Percentiles rank a stretch among this genome's conserved stretches.
Evolutionary conservation across 1,139 yeast genomes (phyloP).

Genomic region (Suhomyces bolitotheri): DNA sequence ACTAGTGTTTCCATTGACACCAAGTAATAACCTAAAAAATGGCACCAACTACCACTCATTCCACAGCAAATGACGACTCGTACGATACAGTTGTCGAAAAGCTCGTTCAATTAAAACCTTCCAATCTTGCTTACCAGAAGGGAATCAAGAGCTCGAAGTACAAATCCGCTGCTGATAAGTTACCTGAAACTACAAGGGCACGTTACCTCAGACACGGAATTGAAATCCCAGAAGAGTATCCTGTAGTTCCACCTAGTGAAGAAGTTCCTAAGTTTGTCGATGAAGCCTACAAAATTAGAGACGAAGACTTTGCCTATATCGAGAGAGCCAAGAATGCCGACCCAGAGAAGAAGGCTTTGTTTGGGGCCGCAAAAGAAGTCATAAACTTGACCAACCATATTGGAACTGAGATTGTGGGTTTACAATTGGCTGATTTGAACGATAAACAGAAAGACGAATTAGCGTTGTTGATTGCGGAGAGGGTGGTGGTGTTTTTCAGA

Average conservation of each 20-base stretch:
- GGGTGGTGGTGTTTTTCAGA: slow-evolving; percentile 47
- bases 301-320: slow-evolving; percentile 18
- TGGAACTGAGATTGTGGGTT: slow-evolving; percentile 22
- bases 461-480: slow-evolving; percentile 44
- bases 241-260: slow-evolving; percentile 14
- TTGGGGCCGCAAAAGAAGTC: slow-evolving; percentile 22
- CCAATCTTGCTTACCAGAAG: slow-evolving; percentile 9
- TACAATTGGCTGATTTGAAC: slow-evolving; percentile 22
- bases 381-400: slow-evolving; percentile 21
- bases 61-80: slow-evolving; percentile 9
- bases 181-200: slow-evolving; percentile 17
- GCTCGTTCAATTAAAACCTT: slow-evolving; percentile 14
- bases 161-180: slow-evolving; percentile 11
- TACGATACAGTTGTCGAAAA: slow-evolving; percentile 13
- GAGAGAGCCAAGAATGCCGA: slow-evolving; percentile 22
- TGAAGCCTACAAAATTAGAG: slow-evolving; percentile 18
- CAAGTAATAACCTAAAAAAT: too few species aligned
- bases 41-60: slow-evolving; percentile 16
- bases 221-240: slow-evolving; percentile 20
- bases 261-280: slow-evolving; percentile 19
- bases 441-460: slow-evolving; percentile 38
- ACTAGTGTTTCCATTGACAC: too few species aligned
- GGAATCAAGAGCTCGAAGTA: slow-evolving; percentile 8
- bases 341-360: slow-evolving; percentile 22
- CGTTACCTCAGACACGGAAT: slow-evolving; percentile 18